A percentile compares a stretch with the other conserved stretches of the same genome.
Evolutionary conservation across 805 yeast species (phyloP).

Genomic region (Candida awuae): DNA sequence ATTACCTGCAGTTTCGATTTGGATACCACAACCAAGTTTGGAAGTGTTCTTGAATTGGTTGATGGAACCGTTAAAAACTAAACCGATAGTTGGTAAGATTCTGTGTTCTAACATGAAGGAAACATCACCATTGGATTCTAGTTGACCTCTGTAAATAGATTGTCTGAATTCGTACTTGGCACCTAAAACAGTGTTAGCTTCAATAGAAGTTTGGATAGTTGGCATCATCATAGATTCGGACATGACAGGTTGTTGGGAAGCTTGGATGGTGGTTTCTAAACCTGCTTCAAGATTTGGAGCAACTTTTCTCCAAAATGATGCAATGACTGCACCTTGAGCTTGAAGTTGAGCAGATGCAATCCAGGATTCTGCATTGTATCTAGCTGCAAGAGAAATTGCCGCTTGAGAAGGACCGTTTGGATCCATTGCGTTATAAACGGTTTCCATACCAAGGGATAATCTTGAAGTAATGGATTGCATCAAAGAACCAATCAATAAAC

Average conservation of each 20-base stretch:
- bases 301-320: conserved; percentile 91
- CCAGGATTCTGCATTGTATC: conserved; percentile 87
- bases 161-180: conserved; percentile 98
- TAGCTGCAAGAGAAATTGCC: conserved; percentile 80
- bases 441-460: conserved; percentile 84
- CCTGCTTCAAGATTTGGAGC: conserved; percentile 94
- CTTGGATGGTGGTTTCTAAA: conserved; percentile 75
- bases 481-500: conserved; percentile 86
- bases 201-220: conserved; percentile 74
- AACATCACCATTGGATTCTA: conserved; percentile 87
- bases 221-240: conserved; percentile 63
- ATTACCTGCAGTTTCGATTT: conserved; percentile 91
- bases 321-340: conserved; percentile 83
- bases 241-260: conserved; percentile 69
- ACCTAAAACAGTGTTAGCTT: conserved; percentile 89
- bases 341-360: conserved; percentile 88
- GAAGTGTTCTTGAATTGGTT: conserved; percentile 78
- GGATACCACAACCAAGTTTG: conserved; percentile 87
- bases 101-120: conserved; percentile 88
- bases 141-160: conserved; percentile 89
- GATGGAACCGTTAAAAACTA: conserved; percentile 81
- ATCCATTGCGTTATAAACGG: conserved; percentile 75
- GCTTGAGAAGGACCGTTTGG: conserved; percentile 76
- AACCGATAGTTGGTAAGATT: conserved; percentile 82
- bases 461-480: conserved; percentile 82